Percentiles rank a stretch among this genome's conserved stretches.
Evolutionary conservation across 148 eudicot genomes (phyloP).

Genomic region (Chenopodium album): DNA sequence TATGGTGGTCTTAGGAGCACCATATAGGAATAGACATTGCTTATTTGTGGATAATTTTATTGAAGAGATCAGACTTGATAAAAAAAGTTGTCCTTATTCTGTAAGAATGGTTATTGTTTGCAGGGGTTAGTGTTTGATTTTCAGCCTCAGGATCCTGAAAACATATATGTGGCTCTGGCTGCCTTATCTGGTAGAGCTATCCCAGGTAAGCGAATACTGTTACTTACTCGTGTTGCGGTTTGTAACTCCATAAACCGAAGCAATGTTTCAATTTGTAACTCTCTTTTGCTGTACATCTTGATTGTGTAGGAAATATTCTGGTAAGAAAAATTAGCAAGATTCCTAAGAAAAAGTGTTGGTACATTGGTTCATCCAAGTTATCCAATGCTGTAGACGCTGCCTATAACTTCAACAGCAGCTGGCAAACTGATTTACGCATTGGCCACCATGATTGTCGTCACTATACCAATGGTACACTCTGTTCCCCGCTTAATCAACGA

Average conservation of each 20-base stretch:
- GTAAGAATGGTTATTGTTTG: neutral
- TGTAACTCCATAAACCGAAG: neutral
- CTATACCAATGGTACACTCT: conserved; percentile 60
- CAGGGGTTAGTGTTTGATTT: conserved; percentile 79
- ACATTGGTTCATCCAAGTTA: conserved; percentile 46
- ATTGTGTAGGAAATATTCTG: conserved; percentile 47
- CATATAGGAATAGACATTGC: neutral
- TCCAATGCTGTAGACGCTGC: conserved; percentile 50
- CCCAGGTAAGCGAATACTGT: conserved; percentile 45
- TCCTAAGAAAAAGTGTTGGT: conserved; percentile 74
- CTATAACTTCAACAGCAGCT: conserved; percentile 50
- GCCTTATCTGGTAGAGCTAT: conserved; percentile 69
- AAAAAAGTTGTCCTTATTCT: neutral
- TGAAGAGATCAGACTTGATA: neutral
- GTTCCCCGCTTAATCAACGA: too few relatives aligned
- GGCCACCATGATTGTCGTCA: conserved; percentile 83
- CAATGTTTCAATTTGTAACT: neutral
- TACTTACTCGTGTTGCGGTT: neutral
- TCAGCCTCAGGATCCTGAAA: conserved; percentile 95
- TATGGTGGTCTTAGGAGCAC: neutral
- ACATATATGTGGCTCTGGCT: conserved; percentile 63
- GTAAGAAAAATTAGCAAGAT: conserved; percentile 53
- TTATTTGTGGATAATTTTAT: neutral
- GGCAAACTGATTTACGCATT: conserved; percentile 69
- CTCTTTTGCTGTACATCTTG: neutral